A percentile compares a stretch with the other conserved stretches of the same genome.
phyloP scores from a whole-genome alignment of 1,139 yeast genomes.

The Lodderomyces metapsilosis region DNA sequence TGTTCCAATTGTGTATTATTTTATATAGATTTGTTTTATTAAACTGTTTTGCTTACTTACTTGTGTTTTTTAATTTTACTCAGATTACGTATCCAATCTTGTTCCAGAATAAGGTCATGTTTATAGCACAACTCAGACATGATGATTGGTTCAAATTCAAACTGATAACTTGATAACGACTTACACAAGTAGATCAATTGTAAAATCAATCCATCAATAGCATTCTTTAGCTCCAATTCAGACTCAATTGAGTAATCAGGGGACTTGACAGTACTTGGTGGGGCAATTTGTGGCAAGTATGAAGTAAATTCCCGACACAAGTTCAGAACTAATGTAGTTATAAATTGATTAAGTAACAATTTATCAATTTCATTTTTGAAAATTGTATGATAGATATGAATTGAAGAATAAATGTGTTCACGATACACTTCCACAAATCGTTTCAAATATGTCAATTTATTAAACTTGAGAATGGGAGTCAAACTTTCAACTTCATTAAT shows the following conservation, averaged over 20 bases:
- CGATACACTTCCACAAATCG: conserved; percentile 79
- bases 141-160: conserved; percentile 57
- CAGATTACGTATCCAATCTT: conserved; percentile 37
- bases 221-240: conserved; percentile 37
- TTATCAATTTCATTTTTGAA: conserved; percentile 40
- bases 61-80: conserved; percentile 38
- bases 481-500: conserved; percentile 57
- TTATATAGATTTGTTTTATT: conserved; percentile 2
- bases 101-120: conserved; percentile 25
- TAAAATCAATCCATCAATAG: conserved; percentile 61
- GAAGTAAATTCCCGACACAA: conserved; percentile 26
- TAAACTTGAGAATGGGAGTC: conserved; percentile 49
- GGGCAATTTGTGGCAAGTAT: conserved; percentile 23
- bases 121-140: conserved; percentile 35
- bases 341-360: conserved; percentile 33
- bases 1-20: no score
- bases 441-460: conserved; percentile 63
- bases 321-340: conserved; percentile 29
- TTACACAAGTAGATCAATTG: conserved; percentile 78
- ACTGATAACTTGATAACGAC: conserved; percentile 67
- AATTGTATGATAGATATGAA: conserved; percentile 63
- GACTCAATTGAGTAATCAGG: conserved; percentile 15
- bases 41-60: no score
- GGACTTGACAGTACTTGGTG: background rate
- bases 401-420: conserved; percentile 74